Conservation (phyloP, 2,329 filamentous ascomycete genomes). For the Cladosporium sp. region DNA sequence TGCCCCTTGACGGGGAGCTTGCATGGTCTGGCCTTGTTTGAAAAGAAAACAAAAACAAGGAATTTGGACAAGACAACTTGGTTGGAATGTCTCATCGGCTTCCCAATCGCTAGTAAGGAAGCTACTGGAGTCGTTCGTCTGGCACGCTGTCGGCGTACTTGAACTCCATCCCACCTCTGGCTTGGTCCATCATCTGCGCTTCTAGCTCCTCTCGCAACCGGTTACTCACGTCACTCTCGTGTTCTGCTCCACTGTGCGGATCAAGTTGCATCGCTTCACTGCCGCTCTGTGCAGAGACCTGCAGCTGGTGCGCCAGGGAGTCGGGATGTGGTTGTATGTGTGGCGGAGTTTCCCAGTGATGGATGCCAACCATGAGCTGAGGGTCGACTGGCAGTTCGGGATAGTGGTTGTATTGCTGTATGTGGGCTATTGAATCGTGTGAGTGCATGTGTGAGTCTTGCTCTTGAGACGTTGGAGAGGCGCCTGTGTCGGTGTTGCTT, state of each 20-base stretch:
- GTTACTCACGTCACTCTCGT: conserved; percentile 22
- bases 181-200: conserved; percentile 17
- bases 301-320: conserved; percentile 3
- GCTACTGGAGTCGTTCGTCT: neutral
- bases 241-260: conserved; percentile 7
- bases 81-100: too few relatives aligned
- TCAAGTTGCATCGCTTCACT: conserved; percentile 6
- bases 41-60: too few relatives aligned
- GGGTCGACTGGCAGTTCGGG: conserved; percentile 57
- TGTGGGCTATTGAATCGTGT: conserved; percentile 31
- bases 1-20: too few relatives aligned
- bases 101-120: too few relatives aligned
- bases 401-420: conserved; percentile 37
- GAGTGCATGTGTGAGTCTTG: conserved; percentile 24
- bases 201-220: conserved; percentile 20
- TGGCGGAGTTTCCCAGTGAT: conserved; percentile 24
- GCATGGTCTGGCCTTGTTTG: too few relatives aligned
- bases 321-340: neutral
- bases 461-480: conserved; percentile 17
- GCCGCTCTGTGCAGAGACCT: conserved; percentile 1
- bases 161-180: neutral
- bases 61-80: too few relatives aligned
- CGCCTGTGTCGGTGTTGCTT: conserved; percentile 1
- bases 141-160: conserved; percentile 2
- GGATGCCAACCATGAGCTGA: conserved; percentile 48